These are phyloP conservation scores for Yarrowia phangngaensis DNA, from an alignment of 805 yeast genomes.

Conservation along the genomic window DNA sequence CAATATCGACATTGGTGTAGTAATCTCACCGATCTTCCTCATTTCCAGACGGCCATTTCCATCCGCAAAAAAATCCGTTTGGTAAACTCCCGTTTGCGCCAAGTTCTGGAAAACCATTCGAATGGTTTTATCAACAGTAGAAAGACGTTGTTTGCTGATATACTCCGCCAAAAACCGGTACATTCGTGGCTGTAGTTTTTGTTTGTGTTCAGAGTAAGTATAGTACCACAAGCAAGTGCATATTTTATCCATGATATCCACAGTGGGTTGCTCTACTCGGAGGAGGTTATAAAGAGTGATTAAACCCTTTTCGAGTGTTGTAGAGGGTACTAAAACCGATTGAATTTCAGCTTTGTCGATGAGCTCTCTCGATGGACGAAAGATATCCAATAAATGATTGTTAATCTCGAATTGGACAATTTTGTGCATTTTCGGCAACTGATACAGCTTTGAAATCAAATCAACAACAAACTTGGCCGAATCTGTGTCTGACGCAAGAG, in stretches of 20 bases:
- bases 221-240: slow-evolving; percentile 16
- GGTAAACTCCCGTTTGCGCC: slow-evolving; percentile 8
- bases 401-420: slow-evolving; percentile 11
- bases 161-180: slow-evolving; percentile 16
- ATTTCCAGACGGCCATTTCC: slow-evolving; percentile 8
- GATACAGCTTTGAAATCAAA: not conserved
- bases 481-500: slow-evolving; percentile 1
- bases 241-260: slow-evolving; percentile 17
- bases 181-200: slow-evolving; percentile 16
- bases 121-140: slow-evolving; percentile 12
- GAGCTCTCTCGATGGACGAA: slow-evolving; percentile 1
- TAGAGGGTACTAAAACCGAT: not conserved
- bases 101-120: slow-evolving; percentile 6
- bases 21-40: not conserved
- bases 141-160: slow-evolving; percentile 9
- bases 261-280: slow-evolving; percentile 11
- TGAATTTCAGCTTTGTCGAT: not conserved
- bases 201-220: slow-evolving; percentile 2
- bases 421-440: slow-evolving; percentile 9
- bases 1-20: slow-evolving; percentile 7
- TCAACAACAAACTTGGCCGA: slow-evolving; percentile 15
- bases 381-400: not conserved
- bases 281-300: slow-evolving; percentile 14
- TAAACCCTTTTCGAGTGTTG: not conserved
- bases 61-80: slow-evolving; percentile 6